Evolutionary conservation across 208 protist species (phyloP).

Genomic region (Trypanosoma grayi): DNA sequence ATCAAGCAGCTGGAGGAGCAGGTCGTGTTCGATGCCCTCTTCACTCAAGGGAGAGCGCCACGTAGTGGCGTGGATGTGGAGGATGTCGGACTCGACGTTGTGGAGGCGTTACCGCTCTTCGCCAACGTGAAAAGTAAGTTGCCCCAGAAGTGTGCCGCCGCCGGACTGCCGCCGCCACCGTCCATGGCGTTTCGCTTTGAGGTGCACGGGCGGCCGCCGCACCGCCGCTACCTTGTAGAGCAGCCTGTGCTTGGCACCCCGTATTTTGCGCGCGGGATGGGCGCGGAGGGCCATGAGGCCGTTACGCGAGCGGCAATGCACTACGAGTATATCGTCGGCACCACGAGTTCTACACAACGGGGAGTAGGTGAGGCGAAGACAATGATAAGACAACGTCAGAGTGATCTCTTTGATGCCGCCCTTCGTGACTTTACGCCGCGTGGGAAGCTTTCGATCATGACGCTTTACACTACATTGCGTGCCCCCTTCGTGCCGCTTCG

Average conservation of each 20-base stretch:
- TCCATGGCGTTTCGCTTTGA: constrained; percentile 42
- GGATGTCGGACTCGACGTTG: constrained; percentile 34
- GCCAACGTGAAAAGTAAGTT: constrained; percentile 29
- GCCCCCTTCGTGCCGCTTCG: constrained; percentile 36
- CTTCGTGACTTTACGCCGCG: constrained; percentile 30
- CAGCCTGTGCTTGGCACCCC: constrained; percentile 60
- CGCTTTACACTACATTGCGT: constrained; percentile 40
- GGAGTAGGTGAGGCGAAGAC: neutral
- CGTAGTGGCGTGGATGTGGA: constrained; percentile 30
- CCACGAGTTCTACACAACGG: constrained; percentile 10
- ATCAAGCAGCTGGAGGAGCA: constrained; percentile 31
- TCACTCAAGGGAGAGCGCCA: constrained; percentile 24
- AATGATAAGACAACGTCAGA: neutral
- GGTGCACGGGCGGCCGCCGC: constrained; percentile 25
- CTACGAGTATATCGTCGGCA: constrained; percentile 59
- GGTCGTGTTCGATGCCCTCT: constrained; percentile 24
- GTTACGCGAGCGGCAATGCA: constrained; percentile 69
- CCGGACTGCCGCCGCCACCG: constrained; percentile 45
- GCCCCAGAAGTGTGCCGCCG: constrained; percentile 25
- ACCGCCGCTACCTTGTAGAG: constrained; percentile 43
- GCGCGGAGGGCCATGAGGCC: constrained; percentile 29
- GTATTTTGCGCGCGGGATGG: constrained; percentile 59
- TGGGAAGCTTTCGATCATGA: constrained; percentile 47
- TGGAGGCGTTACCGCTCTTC: constrained; percentile 39
- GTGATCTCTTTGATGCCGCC: constrained; percentile 26